Evolutionary conservation across 345 rosid species (phyloP).

Genomic region (Acer campestre): DNA sequence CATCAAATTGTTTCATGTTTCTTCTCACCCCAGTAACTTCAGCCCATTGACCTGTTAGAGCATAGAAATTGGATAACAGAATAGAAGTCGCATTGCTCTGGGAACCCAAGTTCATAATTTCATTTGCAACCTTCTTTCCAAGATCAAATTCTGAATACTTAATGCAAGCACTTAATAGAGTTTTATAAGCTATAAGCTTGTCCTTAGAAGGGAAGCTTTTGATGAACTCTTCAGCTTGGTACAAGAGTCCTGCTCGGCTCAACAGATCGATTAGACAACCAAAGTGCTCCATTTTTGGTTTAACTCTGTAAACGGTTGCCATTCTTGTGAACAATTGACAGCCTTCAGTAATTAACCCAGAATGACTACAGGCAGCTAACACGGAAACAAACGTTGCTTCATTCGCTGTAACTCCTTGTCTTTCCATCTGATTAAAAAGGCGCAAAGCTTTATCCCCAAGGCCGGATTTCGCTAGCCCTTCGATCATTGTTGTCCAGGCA

Average conservation of each 20-base stretch:
- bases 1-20: conserved; percentile 15
- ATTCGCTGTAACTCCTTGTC: conserved; percentile 21
- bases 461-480: conserved; percentile 37
- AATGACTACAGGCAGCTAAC: conserved; percentile 31
- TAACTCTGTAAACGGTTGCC: conserved; percentile 19
- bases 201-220: conserved; percentile 15
- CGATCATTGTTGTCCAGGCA: conserved; percentile 34
- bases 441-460: conserved; percentile 26
- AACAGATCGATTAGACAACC: conserved; percentile 32
- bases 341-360: conserved; percentile 33
- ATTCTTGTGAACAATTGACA: conserved; percentile 27
- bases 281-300: conserved; percentile 30
- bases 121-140: conserved; percentile 26
- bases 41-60: conserved; percentile 32
- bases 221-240: conserved; percentile 29
- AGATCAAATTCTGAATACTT: conserved; percentile 26
- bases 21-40: conserved; percentile 26
- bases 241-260: conserved; percentile 31
- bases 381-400: conserved; percentile 35
- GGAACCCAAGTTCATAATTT: conserved; percentile 13
- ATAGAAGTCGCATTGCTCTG: conserved; percentile 16
- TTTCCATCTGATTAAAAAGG: conserved; percentile 31
- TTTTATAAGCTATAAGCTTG: conserved; percentile 16
- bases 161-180: conserved; percentile 32
- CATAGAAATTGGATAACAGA: conserved; percentile 36